Percentiles rank a stretch among this genome's conserved stretches.
Evolutionary conservation across 352 stramenopile species (phyloP).

Genomic region (Globisporangium splendens): DNA sequence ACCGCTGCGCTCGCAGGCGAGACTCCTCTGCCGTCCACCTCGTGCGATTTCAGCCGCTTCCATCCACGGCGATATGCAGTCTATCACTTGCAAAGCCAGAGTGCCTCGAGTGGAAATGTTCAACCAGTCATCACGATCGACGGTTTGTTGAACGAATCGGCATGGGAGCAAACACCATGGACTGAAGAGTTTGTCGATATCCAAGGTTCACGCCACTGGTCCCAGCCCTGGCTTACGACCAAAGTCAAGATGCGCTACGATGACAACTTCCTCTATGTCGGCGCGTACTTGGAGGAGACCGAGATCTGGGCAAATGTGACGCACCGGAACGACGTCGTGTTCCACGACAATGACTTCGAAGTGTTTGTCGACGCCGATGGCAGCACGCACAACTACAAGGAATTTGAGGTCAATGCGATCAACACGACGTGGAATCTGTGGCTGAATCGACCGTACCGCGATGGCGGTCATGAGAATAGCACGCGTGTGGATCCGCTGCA

Average conservation of each 20-base stretch:
- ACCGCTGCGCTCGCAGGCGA: not conserved
- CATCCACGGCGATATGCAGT: constrained; percentile 36
- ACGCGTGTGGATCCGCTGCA: constrained; percentile 57
- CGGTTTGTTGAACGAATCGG: constrained; percentile 51
- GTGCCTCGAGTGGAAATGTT: too few relatives aligned
- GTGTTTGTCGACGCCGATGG: constrained; percentile 85
- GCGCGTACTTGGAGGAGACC: constrained; percentile 60
- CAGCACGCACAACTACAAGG: constrained; percentile 87
- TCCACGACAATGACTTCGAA: constrained; percentile 91
- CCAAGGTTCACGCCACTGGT: constrained; percentile 44
- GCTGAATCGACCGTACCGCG: constrained; percentile 82
- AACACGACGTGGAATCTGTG: constrained; percentile 89
- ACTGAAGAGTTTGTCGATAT: constrained; percentile 71
- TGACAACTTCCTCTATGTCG: constrained; percentile 66
- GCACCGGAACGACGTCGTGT: constrained; percentile 62
- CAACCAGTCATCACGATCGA: constrained; percentile 28
- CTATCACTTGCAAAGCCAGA: constrained; percentile 23
- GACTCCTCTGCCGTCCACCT: constrained; percentile 8
- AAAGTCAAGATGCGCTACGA: constrained; percentile 78
- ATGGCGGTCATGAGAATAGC: constrained; percentile 82
- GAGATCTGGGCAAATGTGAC: constrained; percentile 69
- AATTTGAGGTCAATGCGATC: constrained; percentile 87
- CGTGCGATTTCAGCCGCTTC: constrained; percentile 23
- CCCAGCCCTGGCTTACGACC: constrained; percentile 68
- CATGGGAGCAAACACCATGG: constrained; percentile 53